These are phyloP conservation scores for Cytospora piceicola DNA, from an alignment of 2,329 filamentous ascomycete species.

Conservation along the genomic window DNA sequence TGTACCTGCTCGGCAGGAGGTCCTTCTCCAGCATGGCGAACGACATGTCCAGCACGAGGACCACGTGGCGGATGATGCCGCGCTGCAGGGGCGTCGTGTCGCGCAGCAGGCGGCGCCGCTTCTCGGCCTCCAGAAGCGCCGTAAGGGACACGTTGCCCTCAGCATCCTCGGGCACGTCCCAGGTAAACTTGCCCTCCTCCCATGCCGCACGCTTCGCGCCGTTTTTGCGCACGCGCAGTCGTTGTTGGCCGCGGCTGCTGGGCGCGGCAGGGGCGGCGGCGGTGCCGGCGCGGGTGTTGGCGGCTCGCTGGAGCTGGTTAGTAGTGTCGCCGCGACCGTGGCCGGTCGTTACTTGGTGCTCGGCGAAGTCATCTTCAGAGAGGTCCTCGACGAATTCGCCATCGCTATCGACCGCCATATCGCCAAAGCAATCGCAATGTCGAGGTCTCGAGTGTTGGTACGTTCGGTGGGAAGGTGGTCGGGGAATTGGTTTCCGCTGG, in stretches of 20 bases:
- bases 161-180: conserved; percentile 78
- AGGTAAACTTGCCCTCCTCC: conserved; percentile 69
- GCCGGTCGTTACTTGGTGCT: conserved; percentile 50
- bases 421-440: neutral
- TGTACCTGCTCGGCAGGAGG: conserved; percentile 82
- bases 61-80: conserved; percentile 95
- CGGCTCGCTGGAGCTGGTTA: conserved; percentile 25
- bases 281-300: conserved; percentile 25
- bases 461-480: conserved; percentile 3
- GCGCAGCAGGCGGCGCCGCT: conserved; percentile 78
- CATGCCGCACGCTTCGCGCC: conserved; percentile 58
- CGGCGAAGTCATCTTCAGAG: conserved; percentile 67
- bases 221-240: conserved; percentile 38
- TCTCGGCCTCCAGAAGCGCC: conserved; percentile 77
- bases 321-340: conserved; percentile 34
- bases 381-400: conserved; percentile 69
- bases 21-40: conserved; percentile 96
- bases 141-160: conserved; percentile 80
- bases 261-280: conserved; percentile 29
- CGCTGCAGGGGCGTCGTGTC: conserved; percentile 95
- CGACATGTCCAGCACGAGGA: conserved; percentile 89
- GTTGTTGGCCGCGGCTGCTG: conserved; percentile 31
- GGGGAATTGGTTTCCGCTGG: conserved; percentile 7
- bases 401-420: conserved; percentile 67
- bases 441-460: neutral